Evolutionary conservation across 352 stramenopile genomes (phyloP), one percentile per base, ranked within the genome.

Genomic region (Globisporangium cederbergense): DNA sequence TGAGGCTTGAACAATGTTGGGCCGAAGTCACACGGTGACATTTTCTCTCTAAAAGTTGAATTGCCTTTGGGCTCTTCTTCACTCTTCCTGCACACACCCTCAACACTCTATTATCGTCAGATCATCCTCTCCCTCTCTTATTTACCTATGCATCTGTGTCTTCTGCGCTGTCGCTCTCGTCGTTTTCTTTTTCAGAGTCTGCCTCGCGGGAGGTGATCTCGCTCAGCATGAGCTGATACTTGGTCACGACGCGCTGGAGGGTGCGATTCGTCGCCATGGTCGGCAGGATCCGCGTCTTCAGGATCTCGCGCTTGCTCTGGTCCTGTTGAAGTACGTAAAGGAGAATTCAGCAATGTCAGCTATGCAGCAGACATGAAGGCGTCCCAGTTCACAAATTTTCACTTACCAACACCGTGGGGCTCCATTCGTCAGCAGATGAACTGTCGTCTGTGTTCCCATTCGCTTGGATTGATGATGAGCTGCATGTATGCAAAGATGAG

Each of bases 181-280:
- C 28, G 2, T 45, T 34, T 10, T 16, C 14, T 13, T 30, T 42
- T n/a, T 43, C 55, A 9, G 49, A 55, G 14, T 76, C 68, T 34
- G 71, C 73, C 43, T 89, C 77, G 34, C 75, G 75, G 0, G 67
- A 55, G 9, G 80, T 74, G 42, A 90, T 90, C 52, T 95, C 86
- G 52, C 79, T 83, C 46, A 94, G 65, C 80, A 93, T 91, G 20
- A 93, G 70, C 64, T 93, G 80, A 61, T 89, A 96, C 68, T 94
- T 93, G 36, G 79, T 79, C 43, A 93, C 85, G 13, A 96, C 77
- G 22, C 85, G 88, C 68, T 96, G 88, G 14, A 96, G 74, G 53
- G 83, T 77, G 38, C 85, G 85, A 62, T 96, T 94, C 10, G 77
- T 72, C 28, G 85, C 86, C 66, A 96, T 92, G 22, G 80, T 88